Evolutionary conservation across 176 grass and related monocot species (phyloP), one percentile per base, ranked within the genome.

Genomic region (Elymus sibiricus): DNA sequence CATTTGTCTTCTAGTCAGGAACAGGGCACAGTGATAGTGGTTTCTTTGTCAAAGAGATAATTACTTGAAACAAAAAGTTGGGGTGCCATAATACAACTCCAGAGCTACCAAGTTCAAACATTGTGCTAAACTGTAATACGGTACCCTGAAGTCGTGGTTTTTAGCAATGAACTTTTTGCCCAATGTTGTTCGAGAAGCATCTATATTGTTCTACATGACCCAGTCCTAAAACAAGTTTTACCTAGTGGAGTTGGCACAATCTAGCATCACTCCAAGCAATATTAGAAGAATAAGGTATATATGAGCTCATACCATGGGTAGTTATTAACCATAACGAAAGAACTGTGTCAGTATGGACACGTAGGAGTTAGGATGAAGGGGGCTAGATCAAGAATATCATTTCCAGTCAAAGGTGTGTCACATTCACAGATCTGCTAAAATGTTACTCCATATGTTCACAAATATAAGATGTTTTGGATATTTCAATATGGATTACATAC

Each of bases 171-270:
- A 39, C 21, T 11, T 11, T 70, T n/a, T n/a, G 11, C 24, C 11
- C 35, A 71, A 79, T 62, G n/a, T 63, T 63, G 2, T 79, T 44
- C 26, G 76, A 61, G 76, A 78, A 78, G 56, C 76, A 78, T 78
- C 6, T n/a, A 78, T 37, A 61, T 59, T 78, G 21, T 15, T 58
- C 21, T 24, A 70, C 24, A 70, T 60, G 31, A 78, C 32, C 31
- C 8, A 38, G 55, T 60, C 76, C 53, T 40, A 80, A 64, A 79
- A 28, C 19, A 64, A 21, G 5, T 64, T 11, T 21, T 1, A 43
- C 10, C 59, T 64, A 21, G 39, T 80, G 9, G 58, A 12, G 59
- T 28, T 56, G 40, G 67, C 49, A 44, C 35, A 53, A 51, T 24
- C 31, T 71, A 51, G 47, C 43, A 25, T 62, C 58, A 65, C 17